Base-by-base conservation (phyloP, 83 land plant genomes). In the Picea mariana region DNA sequence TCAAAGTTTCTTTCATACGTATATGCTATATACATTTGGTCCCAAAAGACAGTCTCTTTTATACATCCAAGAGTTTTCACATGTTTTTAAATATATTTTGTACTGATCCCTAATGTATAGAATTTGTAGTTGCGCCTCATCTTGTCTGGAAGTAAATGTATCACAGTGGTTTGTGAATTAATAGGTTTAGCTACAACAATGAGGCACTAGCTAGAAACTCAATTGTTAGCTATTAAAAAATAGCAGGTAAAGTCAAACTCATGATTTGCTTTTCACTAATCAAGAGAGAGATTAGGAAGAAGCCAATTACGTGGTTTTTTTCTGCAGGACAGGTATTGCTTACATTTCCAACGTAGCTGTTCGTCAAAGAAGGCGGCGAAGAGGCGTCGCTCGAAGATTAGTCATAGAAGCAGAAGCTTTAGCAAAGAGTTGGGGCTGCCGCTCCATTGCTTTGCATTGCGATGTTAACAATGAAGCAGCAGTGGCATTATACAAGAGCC, bases 291-390 rank as follows among this genome's bases (percentile, higher is more conserved):
- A 71, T 71, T 71, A 47, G 77, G 23, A 73, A 38, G 47, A 47
- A 73, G 26, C 49, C 77, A 47, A 42, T 21, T 62, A 58, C 26
- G 18, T 78, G 80, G 16, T 79, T 61, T 40, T 69, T 18, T 47
- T 72, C 58, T 78, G 81, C 90, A 95, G 96, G 83, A 89, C 86
- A 42, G 92, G 97, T 12, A 92, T 93, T 71, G 98, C 98, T 31
- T 95, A 95, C 77, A 83, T 93, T 81, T 95, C 98, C 31, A 95
- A 95, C 75, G 98, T 95, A 34, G 98, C 96, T 67, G 98, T 95
- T 38, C 86, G 96, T 27, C 84, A 90, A 80, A 81, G 40, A 75
- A 77, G 71, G 31, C 83, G 98, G 52, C 65, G 96, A 40, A 93
- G 89, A 83, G 98, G 98, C 21, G 90, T 95, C 72, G 98, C 92